Base-by-base conservation (phyloP, 805 yeast species). In the Candida sithepensis region DNA sequence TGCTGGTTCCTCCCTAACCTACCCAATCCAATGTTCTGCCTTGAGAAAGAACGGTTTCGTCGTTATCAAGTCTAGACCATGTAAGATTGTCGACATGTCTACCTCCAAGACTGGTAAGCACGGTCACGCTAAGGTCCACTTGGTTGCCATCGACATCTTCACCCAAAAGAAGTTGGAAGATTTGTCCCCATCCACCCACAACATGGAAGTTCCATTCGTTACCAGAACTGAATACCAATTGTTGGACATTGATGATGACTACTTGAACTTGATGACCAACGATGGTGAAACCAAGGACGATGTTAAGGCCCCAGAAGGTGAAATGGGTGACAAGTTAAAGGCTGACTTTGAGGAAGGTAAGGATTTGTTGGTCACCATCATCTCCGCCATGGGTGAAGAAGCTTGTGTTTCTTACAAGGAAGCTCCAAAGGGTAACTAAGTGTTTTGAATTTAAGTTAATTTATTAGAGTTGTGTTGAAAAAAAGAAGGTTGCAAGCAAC, bases 61-160 rank as follows among this genome's bases (percentile, higher is more conserved):
- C 72, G 95, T 85, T 66, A 94, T 92, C 81, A 94, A 94, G 83
- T 81, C 88, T 70, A 95, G 99, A 84, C 99, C 99, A 73, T 94
- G 98, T 84, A 94, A 94, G 85, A 94, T 94, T 76, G 96, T 94
- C 68, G 99, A 94, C 75, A 94, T 94, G 99, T 94, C 99, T 57
- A 94, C 99, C 71, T 94, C 99, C 70, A 94, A 94, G 87, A 94
- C 99, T 66, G 99, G 99, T 80, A 94, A 94, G 97, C 99, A 94
- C 87, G 99, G 99, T 81, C 99, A 94, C 94, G 99, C 99, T 74
- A 94, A 94, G 85, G 99, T 94, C 76, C 98, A 94, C 79, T 84
- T 94, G 79, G 98, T 94, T 63, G 98, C 98, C 72, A 84, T 88
- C 67, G 99, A 94, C 75, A 92, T 94, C 75, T 94, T 94, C 92